These are phyloP conservation scores for Taxawa tesnikishii DNA, from an alignment of 2,329 filamentous ascomycete genomes.

Conservation along the genomic window DNA sequence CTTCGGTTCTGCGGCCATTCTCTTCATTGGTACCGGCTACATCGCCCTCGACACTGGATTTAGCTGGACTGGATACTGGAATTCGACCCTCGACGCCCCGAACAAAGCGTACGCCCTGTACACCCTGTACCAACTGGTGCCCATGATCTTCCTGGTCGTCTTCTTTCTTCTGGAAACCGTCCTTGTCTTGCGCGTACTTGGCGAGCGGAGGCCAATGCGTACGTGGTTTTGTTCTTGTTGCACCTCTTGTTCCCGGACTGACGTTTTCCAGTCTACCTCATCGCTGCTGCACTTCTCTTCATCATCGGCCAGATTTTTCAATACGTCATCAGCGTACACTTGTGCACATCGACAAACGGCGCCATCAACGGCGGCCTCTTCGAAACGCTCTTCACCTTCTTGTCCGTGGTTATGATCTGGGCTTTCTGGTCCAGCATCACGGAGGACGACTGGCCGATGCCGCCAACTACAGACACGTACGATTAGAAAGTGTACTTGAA, in stretches of 20 bases:
- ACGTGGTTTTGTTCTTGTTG: constrained; percentile 28
- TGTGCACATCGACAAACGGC: constrained; percentile 70
- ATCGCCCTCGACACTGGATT: constrained; percentile 91
- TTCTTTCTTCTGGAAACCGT: constrained; percentile 77
- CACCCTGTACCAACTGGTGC: constrained; percentile 82
- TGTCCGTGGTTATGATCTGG: constrained; percentile 77
- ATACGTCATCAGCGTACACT: constrained; percentile 82
- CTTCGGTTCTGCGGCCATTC: constrained; percentile 51
- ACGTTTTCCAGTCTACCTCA: constrained; percentile 53
- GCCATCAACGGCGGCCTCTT: constrained; percentile 91
- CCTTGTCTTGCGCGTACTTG: constrained; percentile 74
- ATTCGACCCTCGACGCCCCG: constrained; percentile 37
- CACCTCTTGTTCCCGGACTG: constrained; percentile 5
- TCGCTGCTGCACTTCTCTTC: constrained; percentile 64
- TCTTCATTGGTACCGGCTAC: constrained; percentile 88
- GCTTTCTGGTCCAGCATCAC: constrained; percentile 98
- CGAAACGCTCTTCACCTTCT: constrained; percentile 80
- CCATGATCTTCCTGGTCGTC: constrained; percentile 75
- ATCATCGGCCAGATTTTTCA: constrained; percentile 92
- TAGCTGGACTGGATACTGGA: constrained; percentile 69
- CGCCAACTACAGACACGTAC: too few relatives aligned
- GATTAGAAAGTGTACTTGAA: too few relatives aligned
- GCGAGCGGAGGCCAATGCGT: constrained; percentile 83
- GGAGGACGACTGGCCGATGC: constrained; percentile 88
- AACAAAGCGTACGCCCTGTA: constrained; percentile 78